Base-by-base conservation (phyloP, 2,329 filamentous ascomycete species). In the Trichoderma sp. region DNA sequence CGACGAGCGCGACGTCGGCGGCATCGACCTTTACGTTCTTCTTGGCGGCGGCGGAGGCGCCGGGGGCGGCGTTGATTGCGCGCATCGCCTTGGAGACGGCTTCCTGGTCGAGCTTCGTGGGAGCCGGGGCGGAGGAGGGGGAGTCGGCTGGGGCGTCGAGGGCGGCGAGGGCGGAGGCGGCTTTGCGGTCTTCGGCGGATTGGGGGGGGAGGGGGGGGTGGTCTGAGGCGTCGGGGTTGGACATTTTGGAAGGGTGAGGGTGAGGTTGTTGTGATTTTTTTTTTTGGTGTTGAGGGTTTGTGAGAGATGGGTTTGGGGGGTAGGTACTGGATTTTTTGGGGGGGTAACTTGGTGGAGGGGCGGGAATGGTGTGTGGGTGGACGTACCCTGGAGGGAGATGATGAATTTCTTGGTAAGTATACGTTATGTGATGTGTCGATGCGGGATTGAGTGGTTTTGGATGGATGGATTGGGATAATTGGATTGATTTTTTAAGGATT, bases 121-220 rank as follows among this genome's bases (percentile, higher is more conserved):
- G n/a, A 56, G 81, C 78, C 3, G 79, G 75, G 19, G 78, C 75
- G 37, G 76, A 74, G 53, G 83, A 80, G 34, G 85, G 83, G 67
- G 82, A 80, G 66, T 82, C 81, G 68, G 81, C 82, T 42, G 79
- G 77, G 52, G 92, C 90, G 72, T 92, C 90, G 72, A 94, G 88
- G 70, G 85, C 86, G 57, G 89, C 90, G 69, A 93, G 86, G 34
- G 91, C 91, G 7, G 89, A 89, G 48, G 90, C 90, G 54, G 90
- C 90, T 79, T 92, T 92, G 79, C 90, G 89, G 80, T 92, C 90
- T 79, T 93, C 90, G 75, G 90, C 90, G 50, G 86, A 87, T 79
- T 89, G 90, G 74, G 85, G 84, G 67, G 81, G 61, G 77, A 81
- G 61, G 77, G 81, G 53, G 82, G 74, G 50, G 70, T 84, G 80